A percentile compares a stretch with the other conserved stretches of the same genome.
Conservation (phyloP, 805 yeast species). For the Cyberlindnera veronae region DNA sequence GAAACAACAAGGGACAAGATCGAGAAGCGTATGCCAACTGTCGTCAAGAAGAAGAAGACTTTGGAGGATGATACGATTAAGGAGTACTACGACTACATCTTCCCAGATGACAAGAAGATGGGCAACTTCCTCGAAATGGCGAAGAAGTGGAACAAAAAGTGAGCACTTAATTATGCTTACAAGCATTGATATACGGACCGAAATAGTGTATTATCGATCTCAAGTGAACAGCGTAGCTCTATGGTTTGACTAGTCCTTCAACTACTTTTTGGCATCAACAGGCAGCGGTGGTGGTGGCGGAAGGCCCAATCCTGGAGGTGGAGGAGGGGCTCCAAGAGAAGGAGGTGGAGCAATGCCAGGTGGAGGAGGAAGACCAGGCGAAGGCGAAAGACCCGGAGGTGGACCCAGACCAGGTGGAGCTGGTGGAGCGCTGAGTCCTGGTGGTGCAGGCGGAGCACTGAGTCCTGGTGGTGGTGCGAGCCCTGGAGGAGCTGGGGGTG, state of each 20-base stretch:
- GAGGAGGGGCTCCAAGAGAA: conserved; percentile 5
- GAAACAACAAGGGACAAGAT: conserved; percentile 35
- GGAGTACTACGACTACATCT: conserved; percentile 58
- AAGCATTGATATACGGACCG: too few species aligned
- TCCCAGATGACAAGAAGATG: conserved; percentile 55
- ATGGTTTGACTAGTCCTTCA: too few species aligned
- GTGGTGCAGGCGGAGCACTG: conserved; percentile 3
- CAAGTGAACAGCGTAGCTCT: too few species aligned
- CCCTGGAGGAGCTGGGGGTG: conserved; percentile 9
- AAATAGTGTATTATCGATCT: too few species aligned
- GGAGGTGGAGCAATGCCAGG: conserved; percentile 19
- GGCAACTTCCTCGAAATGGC: conserved; percentile 45
- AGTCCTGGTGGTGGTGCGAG: conserved; percentile 2
- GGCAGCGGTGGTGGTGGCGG: conserved; percentile 1
- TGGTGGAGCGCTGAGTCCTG: conserved; percentile 3
- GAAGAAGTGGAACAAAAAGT: conserved; percentile 39
- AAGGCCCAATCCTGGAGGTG: conserved; percentile 11
- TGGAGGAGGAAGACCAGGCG: conserved; percentile 5
- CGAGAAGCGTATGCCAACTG: conserved; percentile 48
- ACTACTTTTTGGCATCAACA: too few species aligned
- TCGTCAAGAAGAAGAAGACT: conserved; percentile 42
- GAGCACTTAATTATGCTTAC: too few species aligned
- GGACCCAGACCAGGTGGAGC: background rate
- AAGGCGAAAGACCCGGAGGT: background rate
- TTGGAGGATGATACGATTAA: conserved; percentile 44